Evolutionary conservation across 2,329 filamentous ascomycete species (phyloP).

Genomic region (Cadophora sp.): DNA sequence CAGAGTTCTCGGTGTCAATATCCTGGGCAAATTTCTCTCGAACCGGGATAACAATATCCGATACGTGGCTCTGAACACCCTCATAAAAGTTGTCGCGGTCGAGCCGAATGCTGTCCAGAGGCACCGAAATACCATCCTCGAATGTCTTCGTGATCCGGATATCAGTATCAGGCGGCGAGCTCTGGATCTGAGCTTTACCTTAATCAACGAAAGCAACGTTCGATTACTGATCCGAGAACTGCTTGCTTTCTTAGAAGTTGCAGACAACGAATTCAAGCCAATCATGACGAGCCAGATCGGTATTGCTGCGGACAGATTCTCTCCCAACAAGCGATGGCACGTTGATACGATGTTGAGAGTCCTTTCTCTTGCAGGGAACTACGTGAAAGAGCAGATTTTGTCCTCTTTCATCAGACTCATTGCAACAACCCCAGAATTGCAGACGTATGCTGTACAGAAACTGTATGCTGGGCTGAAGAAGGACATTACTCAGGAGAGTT

Average conservation of each 20-base stretch:
- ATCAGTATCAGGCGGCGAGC: constrained; percentile 96
- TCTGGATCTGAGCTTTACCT: constrained; percentile 95
- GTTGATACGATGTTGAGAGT: constrained; percentile 97
- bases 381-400: constrained; percentile 96
- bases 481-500: constrained; percentile 95
- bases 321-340: constrained; percentile 98
- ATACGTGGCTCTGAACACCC: constrained; percentile 95
- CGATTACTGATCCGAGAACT: constrained; percentile 92
- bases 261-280: constrained; percentile 98
- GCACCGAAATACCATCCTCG: constrained; percentile 95
- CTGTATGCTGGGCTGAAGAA: constrained; percentile 90
- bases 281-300: constrained; percentile 99
- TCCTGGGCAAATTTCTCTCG: constrained; percentile 96
- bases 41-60: constrained; percentile 99
- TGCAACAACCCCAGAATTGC: constrained; percentile 90
- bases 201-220: constrained; percentile 97
- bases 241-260: constrained; percentile 93
- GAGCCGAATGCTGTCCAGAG: constrained; percentile 97
- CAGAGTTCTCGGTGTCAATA: constrained; percentile 94
- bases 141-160: constrained; percentile 94
- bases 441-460: constrained; percentile 97
- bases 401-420: constrained; percentile 96
- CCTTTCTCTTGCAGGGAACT: constrained; percentile 91
- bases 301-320: constrained; percentile 93
- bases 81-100: constrained; percentile 97